A percentile compares a stretch with the other conserved stretches of the same genome.
These are phyloP conservation scores for Podospora anserina DNA, from an alignment of 495 filamentous ascomycete species.

Conservation along the genomic window DNA sequence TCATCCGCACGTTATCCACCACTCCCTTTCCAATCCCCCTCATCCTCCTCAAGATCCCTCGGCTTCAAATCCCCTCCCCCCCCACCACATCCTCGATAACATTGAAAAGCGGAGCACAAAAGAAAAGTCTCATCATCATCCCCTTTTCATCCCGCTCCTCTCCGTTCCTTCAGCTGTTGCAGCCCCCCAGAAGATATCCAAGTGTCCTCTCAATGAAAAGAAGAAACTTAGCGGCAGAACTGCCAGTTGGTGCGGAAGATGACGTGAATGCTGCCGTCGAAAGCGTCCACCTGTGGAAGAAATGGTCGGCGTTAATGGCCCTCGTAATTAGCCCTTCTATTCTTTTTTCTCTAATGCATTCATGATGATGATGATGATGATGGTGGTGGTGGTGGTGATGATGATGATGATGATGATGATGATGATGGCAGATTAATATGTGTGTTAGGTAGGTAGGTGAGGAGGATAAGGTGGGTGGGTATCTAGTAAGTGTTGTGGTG, in stretches of 20 bases:
- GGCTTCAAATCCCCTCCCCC: not conserved
- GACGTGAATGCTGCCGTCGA: slow-evolving; percentile 32
- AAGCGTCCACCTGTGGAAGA: slow-evolving; percentile 29
- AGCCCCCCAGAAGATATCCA: not conserved
- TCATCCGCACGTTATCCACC: too few species aligned
- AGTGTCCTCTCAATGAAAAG: not conserved
- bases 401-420: not conserved
- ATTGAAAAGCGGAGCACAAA: not conserved
- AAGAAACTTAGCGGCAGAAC: slow-evolving; percentile 17
- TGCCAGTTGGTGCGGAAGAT: slow-evolving; percentile 31
- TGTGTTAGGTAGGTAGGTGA: not conserved
- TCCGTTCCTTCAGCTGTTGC: too few species aligned
- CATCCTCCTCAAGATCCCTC: too few species aligned
- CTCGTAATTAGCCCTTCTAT: slow-evolving; percentile 19
- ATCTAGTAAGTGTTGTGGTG: not conserved
- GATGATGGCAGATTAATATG: not conserved
- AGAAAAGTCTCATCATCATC: not conserved
- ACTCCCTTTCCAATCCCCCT: too few species aligned
- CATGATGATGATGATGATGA: slow-evolving; percentile 1
- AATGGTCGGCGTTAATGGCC: slow-evolving; percentile 1
- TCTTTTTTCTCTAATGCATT: slow-evolving; percentile 13
- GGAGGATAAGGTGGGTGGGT: not conserved
- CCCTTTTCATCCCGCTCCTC: not conserved
- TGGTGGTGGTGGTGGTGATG: not conserved
- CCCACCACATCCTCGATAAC: not conserved